Evolutionary conservation across 2,329 filamentous ascomycete species (phyloP).

Genomic region (Aspergillus aculeatinus): DNA sequence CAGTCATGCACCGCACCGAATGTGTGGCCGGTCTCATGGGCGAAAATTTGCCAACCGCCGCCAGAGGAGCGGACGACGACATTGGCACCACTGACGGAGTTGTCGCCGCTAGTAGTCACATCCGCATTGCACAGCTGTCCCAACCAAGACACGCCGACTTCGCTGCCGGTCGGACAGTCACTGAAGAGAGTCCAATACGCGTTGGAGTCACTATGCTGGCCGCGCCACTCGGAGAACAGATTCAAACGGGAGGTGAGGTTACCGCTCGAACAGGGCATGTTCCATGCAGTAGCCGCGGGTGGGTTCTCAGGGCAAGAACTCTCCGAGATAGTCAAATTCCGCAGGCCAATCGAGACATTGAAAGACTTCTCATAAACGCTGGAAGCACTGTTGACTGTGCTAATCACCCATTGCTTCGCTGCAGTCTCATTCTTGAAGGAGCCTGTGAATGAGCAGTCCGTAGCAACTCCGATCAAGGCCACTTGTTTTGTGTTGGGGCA

Average conservation of each 20-base stretch:
- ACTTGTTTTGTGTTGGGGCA: constrained; percentile 90
- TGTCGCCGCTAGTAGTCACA: constrained; percentile 51
- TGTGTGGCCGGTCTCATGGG: constrained; percentile 90
- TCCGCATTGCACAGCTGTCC: constrained; percentile 75
- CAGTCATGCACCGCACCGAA: constrained; percentile 97
- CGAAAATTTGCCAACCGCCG: constrained; percentile 93
- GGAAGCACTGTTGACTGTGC: constrained; percentile 81
- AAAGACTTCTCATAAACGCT: constrained; percentile 86
- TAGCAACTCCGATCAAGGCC: constrained; percentile 85
- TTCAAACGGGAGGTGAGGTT: constrained; percentile 77
- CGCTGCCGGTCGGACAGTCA: constrained; percentile 75
- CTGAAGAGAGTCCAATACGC: constrained; percentile 92
- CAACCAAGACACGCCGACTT: constrained; percentile 90
- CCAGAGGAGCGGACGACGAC: constrained; percentile 79
- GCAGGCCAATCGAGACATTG: constrained; percentile 89
- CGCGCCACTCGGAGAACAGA: constrained; percentile 85
- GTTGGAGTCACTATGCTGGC: constrained; percentile 72
- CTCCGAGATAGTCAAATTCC: constrained; percentile 78
- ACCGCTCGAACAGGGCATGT: constrained; percentile 62
- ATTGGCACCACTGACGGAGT: constrained; percentile 81
- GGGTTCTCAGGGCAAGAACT: constrained; percentile 70
- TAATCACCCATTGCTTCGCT: constrained; percentile 74
- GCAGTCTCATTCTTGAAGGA: constrained; percentile 65
- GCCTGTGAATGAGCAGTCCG: constrained; percentile 83
- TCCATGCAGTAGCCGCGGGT: constrained; percentile 73